Base-by-base conservation (phyloP, 164 flowering plant genomes). In the Platanus orientalis region DNA sequence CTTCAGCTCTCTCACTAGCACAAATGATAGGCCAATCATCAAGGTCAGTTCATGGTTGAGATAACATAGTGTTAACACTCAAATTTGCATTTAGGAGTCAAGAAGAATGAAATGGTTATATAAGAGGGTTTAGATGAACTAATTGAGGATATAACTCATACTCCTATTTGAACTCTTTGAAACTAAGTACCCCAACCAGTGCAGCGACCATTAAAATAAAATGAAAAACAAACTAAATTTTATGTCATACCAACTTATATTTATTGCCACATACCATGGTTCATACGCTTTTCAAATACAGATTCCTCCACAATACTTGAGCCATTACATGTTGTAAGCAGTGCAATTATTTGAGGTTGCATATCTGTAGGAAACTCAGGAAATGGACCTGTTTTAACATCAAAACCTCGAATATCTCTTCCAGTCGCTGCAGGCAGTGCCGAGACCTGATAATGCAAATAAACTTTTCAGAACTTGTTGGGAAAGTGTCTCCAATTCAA, bases 281-380 rank as follows among this genome's bases (percentile, higher is more conserved):
- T 26, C 87, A 83, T 67, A 4, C 81, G 84, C 13, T 64, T 74
- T 25, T 83, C 84, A 48, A 80, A 83, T 14, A 80, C 81, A 27
- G 78, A 54, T 63, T 77, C 87, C 64, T 80, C 78, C 21, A 80
- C 78, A 36, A 57, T 34, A 59, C 77, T 74, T 28, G 47, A 58
- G 56, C 80, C 84, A 29, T 45, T 64, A 44, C 80, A 74, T 6
- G 79, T 76, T n/a, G 78, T 42, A 40, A 80, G 79, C 24, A 83
- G 57, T 30, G 79, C 76, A 79, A 71, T 77, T 32, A 71, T 65
- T 52, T 75, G 87, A 57, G 87, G 84, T 49, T 83, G 84, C 40
- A 83, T 75, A 71, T 80, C 87, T 47, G 84, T 80, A 11, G 87
- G 84, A 59, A 83, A 80, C 30, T 70, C 69, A 1, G 81, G 87